Evolutionary conservation across 768 basidiomycete genomes (phyloP), one percentile per base, ranked within the genome.

Genomic region (Psilocybe tampanensis): DNA sequence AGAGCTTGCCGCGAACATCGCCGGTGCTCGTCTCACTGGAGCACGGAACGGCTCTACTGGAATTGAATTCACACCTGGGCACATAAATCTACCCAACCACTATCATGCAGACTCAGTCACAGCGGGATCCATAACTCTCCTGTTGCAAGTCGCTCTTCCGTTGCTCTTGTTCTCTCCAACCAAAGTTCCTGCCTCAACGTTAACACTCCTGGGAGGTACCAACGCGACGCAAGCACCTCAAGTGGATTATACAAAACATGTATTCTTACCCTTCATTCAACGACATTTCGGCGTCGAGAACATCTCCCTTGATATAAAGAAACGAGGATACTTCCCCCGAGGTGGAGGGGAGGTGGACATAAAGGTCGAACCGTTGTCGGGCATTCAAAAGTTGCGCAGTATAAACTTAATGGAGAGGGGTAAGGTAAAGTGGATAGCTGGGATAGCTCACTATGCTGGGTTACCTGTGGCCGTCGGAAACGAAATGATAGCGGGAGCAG

Each of bases 191-290:
- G 64, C 76, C 0, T 85, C 86, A 9, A 76, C 72, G 2, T 75
- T 92, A 22, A 73, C 72, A 8, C 77, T 92, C 1, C 72, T 74
- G 0, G 90, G 91, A 8, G 91, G 90, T 2, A 92, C 90, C 2
- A 92, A 92, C 59, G 88, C 89, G 18, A 70, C 74, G 2, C 69
- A 78, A 42, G 89, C 90, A 5, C 91, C 91, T 0, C 91, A 91
- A 60, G 81, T 90, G 24, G 90, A 92, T 70, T 91, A 90, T 67
- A 81, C 80, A 3, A 75, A 82, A 47, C 73, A 84, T 59, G 72
- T 91, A 47, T 77, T 92, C 65, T 66, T 92, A 6, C 90, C 90
- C 0, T 93, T 92, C 67, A 68, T 90, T 26, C 73, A 71, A 21
- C 74, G 69, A 11, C 85, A 88, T 67, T 85, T 90, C 66, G 78